Conservation (phyloP, 2,329 filamentous ascomycete genomes). For the Paradendryphiella salina region DNA sequence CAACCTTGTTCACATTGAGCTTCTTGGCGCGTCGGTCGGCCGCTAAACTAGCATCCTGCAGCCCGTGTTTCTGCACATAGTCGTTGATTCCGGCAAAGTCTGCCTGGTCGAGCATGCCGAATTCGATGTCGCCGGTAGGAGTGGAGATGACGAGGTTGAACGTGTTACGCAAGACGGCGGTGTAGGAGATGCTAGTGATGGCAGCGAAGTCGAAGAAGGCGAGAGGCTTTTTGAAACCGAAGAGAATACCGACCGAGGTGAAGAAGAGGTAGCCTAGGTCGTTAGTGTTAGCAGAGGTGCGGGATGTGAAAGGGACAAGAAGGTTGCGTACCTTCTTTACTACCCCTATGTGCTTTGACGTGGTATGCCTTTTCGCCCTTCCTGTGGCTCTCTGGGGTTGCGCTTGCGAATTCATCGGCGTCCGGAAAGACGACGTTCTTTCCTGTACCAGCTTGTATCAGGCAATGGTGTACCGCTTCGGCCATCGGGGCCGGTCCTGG, state of each 20-base stretch:
- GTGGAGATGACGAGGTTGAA: slow-evolving; percentile 66
- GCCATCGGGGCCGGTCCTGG: slow-evolving; percentile 52
- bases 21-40: slow-evolving; percentile 63
- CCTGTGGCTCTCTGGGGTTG: slow-evolving; percentile 62
- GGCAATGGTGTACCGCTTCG: slow-evolving; percentile 45
- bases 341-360: slow-evolving; percentile 65
- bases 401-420: slow-evolving; percentile 62
- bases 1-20: slow-evolving; percentile 55
- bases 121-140: slow-evolving; percentile 61
- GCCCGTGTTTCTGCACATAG: slow-evolving; percentile 63
- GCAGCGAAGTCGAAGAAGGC: slow-evolving; percentile 63
- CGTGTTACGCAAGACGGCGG: slow-evolving; percentile 65
- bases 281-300: slow-evolving; percentile 15
- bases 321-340: slow-evolving; percentile 61
- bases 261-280: slow-evolving; percentile 64
- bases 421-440: slow-evolving; percentile 58
- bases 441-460: slow-evolving; percentile 51
- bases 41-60: slow-evolving; percentile 67
- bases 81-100: slow-evolving; percentile 65
- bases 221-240: slow-evolving; percentile 68
- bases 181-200: slow-evolving; percentile 65
- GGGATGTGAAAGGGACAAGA: background rate
- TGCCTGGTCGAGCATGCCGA: slow-evolving; percentile 67
- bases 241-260: slow-evolving; percentile 63
- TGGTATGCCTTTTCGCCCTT: slow-evolving; percentile 67